A percentile compares a stretch with the other conserved stretches of the same genome.
phyloP scores from a whole-genome alignment of 306 rosid species.

The Styphnolobium japonicum region DNA sequence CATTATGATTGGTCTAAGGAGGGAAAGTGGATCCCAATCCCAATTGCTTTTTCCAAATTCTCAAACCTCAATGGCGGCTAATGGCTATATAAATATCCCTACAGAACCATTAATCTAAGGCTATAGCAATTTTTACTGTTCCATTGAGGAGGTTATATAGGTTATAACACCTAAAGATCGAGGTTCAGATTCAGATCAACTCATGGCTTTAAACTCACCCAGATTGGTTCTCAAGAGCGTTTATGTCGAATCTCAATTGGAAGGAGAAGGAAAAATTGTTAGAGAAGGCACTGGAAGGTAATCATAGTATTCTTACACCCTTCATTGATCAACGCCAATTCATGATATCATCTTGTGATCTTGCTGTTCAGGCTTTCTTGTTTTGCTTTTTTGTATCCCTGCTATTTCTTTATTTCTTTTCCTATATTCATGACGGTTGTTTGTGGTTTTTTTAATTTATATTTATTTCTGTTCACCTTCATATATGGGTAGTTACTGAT shows the following conservation, averaged over 20 bases:
- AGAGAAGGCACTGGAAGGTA: conserved; percentile 64
- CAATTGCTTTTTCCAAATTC: no score
- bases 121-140: neutral
- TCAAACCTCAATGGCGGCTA: no score
- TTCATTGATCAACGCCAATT: no score
- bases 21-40: no score
- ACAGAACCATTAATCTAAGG: no score
- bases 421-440: no score
- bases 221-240: conserved; percentile 60
- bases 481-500: neutral
- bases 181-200: conserved; percentile 28
- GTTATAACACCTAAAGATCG: no score
- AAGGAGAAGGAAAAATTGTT: conserved; percentile 51
- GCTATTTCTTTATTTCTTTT: no score
- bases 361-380: neutral
- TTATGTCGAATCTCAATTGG: conserved; percentile 40
- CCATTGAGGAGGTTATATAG: neutral
- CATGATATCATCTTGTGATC: no score
- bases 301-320: neutral
- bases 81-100: no score
- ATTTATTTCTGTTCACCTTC: neutral
- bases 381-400: no score
- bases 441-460: neutral
- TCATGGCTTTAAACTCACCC: conserved; percentile 29
- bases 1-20: no score